phyloP scores from a whole-genome alignment of 208 protist genomes.

The Wallacemonas sp. region DNA sequence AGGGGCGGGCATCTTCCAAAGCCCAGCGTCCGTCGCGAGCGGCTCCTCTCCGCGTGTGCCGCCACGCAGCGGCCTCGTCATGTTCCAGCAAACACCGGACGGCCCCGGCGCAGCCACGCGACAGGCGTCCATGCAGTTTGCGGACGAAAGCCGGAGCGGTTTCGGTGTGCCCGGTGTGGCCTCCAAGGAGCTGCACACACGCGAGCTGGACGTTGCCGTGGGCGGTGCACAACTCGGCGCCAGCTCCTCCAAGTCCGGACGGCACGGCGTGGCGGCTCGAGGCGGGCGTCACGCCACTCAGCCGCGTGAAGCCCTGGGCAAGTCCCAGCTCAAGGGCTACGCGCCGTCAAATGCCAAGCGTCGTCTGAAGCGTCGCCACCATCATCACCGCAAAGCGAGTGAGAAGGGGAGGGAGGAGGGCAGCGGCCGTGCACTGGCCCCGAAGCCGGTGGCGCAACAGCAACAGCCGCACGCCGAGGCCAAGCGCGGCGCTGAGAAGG shows the following conservation, averaged over 20 bases:
- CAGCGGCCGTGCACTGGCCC: background rate
- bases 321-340: conserved; percentile 18
- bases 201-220: background rate
- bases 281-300: conserved; percentile 9
- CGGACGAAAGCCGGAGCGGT: conserved; percentile 4
- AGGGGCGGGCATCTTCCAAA: background rate
- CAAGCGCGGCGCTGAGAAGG: no score
- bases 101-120: background rate
- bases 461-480: no score
- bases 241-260: background rate
- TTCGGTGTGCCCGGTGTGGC: conserved; percentile 1
- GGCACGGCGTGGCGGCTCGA: background rate
- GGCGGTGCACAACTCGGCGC: background rate
- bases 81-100: background rate
- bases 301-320: conserved; percentile 14
- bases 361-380: conserved; percentile 21
- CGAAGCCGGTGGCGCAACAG: background rate
- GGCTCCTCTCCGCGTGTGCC: background rate
- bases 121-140: background rate
- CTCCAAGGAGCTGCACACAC: conserved; percentile 10
- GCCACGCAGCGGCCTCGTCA: background rate
- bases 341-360: conserved; percentile 30
- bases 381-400: conserved; percentile 12
- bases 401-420: background rate
- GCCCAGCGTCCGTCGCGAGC: background rate